Evolutionary conservation across 768 basidiomycete species (phyloP).

Genomic region (Albatrellus ellisii): DNA sequence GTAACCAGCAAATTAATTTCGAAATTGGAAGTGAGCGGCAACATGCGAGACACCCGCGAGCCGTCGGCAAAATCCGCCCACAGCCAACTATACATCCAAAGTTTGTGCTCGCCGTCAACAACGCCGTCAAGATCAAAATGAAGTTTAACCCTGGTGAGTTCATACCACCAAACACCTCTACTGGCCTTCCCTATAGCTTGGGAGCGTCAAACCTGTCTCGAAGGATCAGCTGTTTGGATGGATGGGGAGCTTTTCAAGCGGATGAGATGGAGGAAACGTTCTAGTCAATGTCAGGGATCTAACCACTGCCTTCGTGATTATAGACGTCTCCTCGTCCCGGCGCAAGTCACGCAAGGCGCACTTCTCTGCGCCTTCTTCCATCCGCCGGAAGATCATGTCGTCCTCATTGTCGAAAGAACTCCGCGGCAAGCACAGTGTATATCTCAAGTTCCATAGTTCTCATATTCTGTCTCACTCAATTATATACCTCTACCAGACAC

Average conservation of each 20-base stretch:
- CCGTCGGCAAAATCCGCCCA: constrained; percentile 7
- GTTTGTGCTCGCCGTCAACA: constrained; percentile 26
- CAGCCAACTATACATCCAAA: constrained; percentile 8
- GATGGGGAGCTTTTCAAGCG: constrained; percentile 28
- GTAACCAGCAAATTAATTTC: not conserved
- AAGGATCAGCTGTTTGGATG: constrained; percentile 30
- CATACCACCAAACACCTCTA: constrained; percentile 19
- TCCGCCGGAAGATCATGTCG: constrained; percentile 97
- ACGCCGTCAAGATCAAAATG: constrained; percentile 53
- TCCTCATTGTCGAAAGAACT: constrained; percentile 93
- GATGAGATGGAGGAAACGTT: constrained; percentile 8
- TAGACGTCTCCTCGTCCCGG: constrained; percentile 85
- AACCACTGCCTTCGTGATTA: constrained; percentile 3
- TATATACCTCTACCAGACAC: constrained; percentile 35
- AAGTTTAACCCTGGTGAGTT: constrained; percentile 73
- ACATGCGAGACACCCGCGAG: constrained; percentile 9
- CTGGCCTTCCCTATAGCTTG: constrained; percentile 14
- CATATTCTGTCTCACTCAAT: not conserved
- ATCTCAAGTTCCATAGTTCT: constrained; percentile 17
- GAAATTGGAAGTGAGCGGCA: not conserved
- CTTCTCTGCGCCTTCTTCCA: constrained; percentile 88
- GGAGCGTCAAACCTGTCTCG: constrained; percentile 14
- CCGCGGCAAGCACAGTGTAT: constrained; percentile 79
- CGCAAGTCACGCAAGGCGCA: constrained; percentile 99
- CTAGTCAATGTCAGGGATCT: constrained; percentile 21